These are phyloP conservation scores for Crithidia mellificae DNA, from an alignment of 208 protist genomes.

Conservation along the genomic window DNA sequence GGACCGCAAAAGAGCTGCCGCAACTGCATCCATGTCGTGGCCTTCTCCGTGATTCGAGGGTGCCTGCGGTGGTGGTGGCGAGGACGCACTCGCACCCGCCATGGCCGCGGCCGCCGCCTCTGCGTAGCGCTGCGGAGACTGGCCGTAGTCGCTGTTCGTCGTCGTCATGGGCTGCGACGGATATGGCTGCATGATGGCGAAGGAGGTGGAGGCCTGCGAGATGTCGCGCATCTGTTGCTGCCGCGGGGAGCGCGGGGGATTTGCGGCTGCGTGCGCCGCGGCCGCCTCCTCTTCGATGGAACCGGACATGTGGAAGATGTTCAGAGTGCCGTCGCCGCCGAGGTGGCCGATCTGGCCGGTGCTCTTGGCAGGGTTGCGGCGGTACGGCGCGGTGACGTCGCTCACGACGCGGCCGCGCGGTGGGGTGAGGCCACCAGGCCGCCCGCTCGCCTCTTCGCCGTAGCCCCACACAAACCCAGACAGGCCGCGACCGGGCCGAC, in stretches of 20 bases:
- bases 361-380: slow-evolving; percentile 20
- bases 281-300: background rate
- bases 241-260: no score
- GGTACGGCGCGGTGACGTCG: slow-evolving; percentile 35
- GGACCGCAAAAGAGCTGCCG: no score
- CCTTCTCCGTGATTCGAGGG: background rate
- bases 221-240: background rate
- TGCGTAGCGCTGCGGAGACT: background rate
- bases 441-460: slow-evolving; percentile 20
- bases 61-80: slow-evolving; percentile 6
- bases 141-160: slow-evolving; percentile 24
- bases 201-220: slow-evolving; percentile 12
- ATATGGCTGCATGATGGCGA: slow-evolving; percentile 13
- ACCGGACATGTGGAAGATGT: slow-evolving; percentile 10
- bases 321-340: slow-evolving; percentile 18
- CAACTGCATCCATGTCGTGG: no score
- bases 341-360: slow-evolving; percentile 19
- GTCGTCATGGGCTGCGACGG: slow-evolving; percentile 3
- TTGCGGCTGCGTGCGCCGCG: no score
- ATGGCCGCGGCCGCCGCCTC: background rate
- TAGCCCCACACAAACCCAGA: slow-evolving; percentile 26
- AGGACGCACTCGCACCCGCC: background rate
- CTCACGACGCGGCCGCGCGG: slow-evolving; percentile 28
- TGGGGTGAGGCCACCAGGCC: slow-evolving; percentile 20
- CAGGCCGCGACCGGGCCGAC: slow-evolving; percentile 13